Evolutionary conservation across 1,139 yeast genomes (phyloP), one percentile per base, ranked within the genome.

Genomic region (Debaryomyces subglobosus): DNA sequence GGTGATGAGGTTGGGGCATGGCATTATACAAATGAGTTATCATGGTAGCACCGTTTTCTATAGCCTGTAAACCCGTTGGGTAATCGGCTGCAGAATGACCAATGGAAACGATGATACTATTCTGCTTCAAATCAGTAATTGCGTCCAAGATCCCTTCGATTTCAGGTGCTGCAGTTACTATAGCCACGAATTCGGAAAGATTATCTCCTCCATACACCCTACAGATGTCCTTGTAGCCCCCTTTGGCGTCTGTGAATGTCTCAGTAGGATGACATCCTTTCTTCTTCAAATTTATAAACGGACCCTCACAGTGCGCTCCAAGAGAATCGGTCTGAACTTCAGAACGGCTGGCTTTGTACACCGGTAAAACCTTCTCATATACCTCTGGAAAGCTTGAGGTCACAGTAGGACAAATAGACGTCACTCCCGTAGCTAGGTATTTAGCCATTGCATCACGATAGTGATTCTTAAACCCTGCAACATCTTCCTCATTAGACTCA

Each of bases 241-340:
- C 69, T 40, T 69, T 67, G 16, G 82, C 83, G 48, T 71, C 73
- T 33, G 71, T 77, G 52, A 82, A 71, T n/a, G 85, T 79, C 52
- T 79, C 83, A 21, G 71, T 72, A 3, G 85, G 85, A 58, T 83
- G 88, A 58, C 86, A 82, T 1, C 88, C 88, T 53, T 81, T 82
- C 64, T 83, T 83, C 49, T 71, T 59, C 43, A 72, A 65, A 52
- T 76, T 79, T 51, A 83, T 76, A 59, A 82, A 82, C 3, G 88
- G 88, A 7, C 88, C 88, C 57, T 83, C 88, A 44, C 80, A 64
- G 57, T 83, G 88, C n/a, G 84, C 84, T 3, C 88, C 88, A 46
- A 83, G 66, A 5, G 80, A 75, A 58, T 83, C 87, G 13, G 80
- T 70, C 56, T 72, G 77, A 39, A 62, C 56, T 32, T 57, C 48